Conservation (phyloP, 148 eudicot genomes). For the Simmondsia chinensis region DNA sequence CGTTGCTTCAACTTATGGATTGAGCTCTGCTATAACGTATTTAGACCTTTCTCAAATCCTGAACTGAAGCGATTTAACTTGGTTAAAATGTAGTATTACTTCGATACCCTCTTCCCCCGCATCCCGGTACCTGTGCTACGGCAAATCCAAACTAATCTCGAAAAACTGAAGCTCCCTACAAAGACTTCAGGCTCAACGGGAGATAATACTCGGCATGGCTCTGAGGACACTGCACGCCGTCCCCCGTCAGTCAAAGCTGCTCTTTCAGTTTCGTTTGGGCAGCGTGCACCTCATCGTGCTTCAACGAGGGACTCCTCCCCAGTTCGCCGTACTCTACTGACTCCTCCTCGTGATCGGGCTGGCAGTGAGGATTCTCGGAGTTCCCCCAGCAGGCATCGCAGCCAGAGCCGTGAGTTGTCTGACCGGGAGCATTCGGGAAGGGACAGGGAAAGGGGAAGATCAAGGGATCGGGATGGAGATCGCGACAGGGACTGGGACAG, state of each 20-base stretch:
- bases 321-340: slow-evolving; percentile 63
- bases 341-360: slow-evolving; percentile 44
- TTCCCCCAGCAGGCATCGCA: slow-evolving; percentile 58
- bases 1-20: no score
- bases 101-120: slow-evolving; percentile 90
- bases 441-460: slow-evolving; percentile 19
- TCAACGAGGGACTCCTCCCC: slow-evolving; percentile 95
- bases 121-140: slow-evolving; percentile 80
- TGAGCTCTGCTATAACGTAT: no score
- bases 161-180: slow-evolving; percentile 71
- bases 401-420: slow-evolving; percentile 75
- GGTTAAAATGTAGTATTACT: slow-evolving; percentile 92
- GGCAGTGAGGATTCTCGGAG: slow-evolving; percentile 42
- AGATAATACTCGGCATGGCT: slow-evolving; percentile 62
- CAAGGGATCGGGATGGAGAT: slow-evolving; percentile 15
- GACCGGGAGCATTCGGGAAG: slow-evolving; percentile 51
- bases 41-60: no score
- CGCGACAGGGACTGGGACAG: slow-evolving; percentile 26
- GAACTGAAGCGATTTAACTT: no score
- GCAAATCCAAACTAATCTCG: slow-evolving; percentile 55
- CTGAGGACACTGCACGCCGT: slow-evolving; percentile 94
- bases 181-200: slow-evolving; percentile 79
- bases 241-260: slow-evolving; percentile 99
- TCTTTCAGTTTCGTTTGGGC: slow-evolving; percentile 93
- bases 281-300: slow-evolving; percentile 94